These are phyloP conservation scores for Blastobotrys attinorum DNA, from an alignment of 805 yeast species.

Conservation along the genomic window DNA sequence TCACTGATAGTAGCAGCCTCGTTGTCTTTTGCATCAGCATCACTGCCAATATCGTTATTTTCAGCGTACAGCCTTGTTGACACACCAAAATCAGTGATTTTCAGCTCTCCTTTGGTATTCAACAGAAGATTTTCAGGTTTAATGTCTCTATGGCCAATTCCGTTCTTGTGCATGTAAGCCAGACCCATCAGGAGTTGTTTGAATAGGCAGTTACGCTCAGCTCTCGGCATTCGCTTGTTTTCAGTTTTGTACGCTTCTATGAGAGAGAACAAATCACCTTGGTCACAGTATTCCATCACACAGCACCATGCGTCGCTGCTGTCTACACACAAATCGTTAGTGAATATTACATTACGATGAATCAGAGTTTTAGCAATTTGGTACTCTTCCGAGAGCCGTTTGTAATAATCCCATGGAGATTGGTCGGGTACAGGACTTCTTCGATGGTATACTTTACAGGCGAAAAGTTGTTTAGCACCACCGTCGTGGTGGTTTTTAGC, in stretches of 20 bases:
- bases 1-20: no score
- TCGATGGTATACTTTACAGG: conserved; percentile 79
- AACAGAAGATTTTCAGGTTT: conserved; percentile 80
- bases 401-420: conserved; percentile 43
- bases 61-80: conserved; percentile 43
- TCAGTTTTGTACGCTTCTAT: conserved; percentile 80
- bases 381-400: conserved; percentile 73
- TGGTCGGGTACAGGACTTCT: conserved; percentile 54
- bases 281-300: conserved; percentile 68
- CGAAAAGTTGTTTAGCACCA: conserved; percentile 39
- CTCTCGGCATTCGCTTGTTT: conserved; percentile 62
- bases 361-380: conserved; percentile 72
- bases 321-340: conserved; percentile 49
- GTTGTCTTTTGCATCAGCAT: no score
- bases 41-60: conserved; percentile 40
- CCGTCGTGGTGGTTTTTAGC: conserved; percentile 15
- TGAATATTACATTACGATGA: conserved; percentile 68
- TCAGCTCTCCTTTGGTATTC: conserved; percentile 63
- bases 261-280: conserved; percentile 77
- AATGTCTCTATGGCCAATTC: conserved; percentile 82
- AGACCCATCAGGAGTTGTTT: conserved; percentile 81
- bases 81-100: conserved; percentile 87
- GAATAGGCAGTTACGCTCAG: conserved; percentile 86
- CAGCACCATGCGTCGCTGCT: conserved; percentile 26
- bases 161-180: conserved; percentile 81